These are phyloP conservation scores for Yarrowia porcina DNA, from an alignment of 805 yeast genomes.

Conservation along the genomic window DNA sequence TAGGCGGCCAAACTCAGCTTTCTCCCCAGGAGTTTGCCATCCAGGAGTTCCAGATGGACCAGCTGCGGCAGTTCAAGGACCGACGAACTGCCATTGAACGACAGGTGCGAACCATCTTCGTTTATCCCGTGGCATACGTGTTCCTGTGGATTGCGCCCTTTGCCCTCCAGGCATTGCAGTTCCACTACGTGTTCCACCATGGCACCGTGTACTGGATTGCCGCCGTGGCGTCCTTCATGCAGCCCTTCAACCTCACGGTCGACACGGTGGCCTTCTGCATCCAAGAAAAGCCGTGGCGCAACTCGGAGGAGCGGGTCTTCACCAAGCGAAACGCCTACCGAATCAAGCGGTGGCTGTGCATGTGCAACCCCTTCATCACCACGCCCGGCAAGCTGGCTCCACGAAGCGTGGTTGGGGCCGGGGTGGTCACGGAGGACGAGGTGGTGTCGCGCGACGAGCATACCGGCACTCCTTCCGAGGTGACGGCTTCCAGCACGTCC, in stretches of 20 bases:
- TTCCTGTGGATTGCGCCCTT: conserved; percentile 81
- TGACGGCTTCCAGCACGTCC: background rate
- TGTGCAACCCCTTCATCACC: background rate
- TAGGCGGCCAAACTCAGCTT: background rate
- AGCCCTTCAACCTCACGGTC: conserved; percentile 73
- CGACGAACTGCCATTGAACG: conserved; percentile 64
- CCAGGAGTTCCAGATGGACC: conserved; percentile 40
- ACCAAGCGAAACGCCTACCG: conserved; percentile 22
- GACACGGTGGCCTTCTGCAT: conserved; percentile 71
- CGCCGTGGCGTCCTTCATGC: conserved; percentile 63
- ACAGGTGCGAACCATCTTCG: conserved; percentile 72
- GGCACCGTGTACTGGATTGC: conserved; percentile 58
- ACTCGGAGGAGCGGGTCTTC: conserved; percentile 26
- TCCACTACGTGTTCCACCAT: conserved; percentile 41
- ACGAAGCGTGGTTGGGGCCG: background rate
- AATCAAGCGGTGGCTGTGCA: conserved; percentile 19
- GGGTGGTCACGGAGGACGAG: background rate
- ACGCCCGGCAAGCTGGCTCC: conserved; percentile 20
- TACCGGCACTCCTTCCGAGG: background rate
- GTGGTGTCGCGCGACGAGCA: background rate
- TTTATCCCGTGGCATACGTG: conserved; percentile 79
- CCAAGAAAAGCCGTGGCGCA: conserved; percentile 47
- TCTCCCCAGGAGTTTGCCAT: conserved; percentile 22
- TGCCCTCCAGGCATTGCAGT: conserved; percentile 56
- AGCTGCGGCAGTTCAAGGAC: conserved; percentile 55